Base-by-base conservation (phyloP, 108 stramenopile genomes). In the Nannochloropsis salina region DNA sequence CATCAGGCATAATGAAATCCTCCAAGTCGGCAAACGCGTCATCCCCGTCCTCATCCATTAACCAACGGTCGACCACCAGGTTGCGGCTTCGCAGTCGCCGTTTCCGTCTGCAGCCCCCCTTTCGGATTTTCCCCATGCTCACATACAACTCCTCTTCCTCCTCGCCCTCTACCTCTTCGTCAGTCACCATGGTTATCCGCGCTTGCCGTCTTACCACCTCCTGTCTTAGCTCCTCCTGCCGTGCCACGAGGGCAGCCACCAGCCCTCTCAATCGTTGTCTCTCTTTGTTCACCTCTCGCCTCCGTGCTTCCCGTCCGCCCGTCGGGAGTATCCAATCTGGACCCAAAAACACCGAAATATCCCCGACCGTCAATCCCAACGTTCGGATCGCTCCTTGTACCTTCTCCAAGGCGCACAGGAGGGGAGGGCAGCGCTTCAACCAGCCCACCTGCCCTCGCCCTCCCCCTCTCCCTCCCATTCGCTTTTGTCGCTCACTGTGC, bases 11-110 rank as follows among this genome's bases (percentile, higher is more conserved):
- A 8, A 82, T 45, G 21, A 82, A 82, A 45, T 82, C 82, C 82
- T 82, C 82, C 82, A 82, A 82, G 82, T 82, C 82, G 8, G 82
- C 82, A 82, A n/a, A 82, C 44, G 82, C 44, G 82, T 82, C 82
- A 43, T 43, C 44, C 44, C 82, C 82, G 5, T 82, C 82, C 44
- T 82, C 82, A 82, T 82, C 44, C 82, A 44, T 21, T 21, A 82
- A 9, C 82, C 82, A 82, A 15, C 21, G 15, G 9, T 82, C 82
- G 20, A 82, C 44, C 20, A 82, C 21, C 42, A 20, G 20, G 21
- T 82, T 82, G 5, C 82, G 42, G 21, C 82, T 82, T 82, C 82
- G 82, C 82, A 82, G 82, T 21, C 82, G 15, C 44, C 42, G 15
- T 21, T 82, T 82, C 82, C 44, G 18, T 21, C 4, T 82, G 18